Percentiles rank a stretch among this genome's conserved stretches.
Evolutionary conservation across 2,329 filamentous ascomycete genomes (phyloP).

Genomic region (Periconia sp.): DNA sequence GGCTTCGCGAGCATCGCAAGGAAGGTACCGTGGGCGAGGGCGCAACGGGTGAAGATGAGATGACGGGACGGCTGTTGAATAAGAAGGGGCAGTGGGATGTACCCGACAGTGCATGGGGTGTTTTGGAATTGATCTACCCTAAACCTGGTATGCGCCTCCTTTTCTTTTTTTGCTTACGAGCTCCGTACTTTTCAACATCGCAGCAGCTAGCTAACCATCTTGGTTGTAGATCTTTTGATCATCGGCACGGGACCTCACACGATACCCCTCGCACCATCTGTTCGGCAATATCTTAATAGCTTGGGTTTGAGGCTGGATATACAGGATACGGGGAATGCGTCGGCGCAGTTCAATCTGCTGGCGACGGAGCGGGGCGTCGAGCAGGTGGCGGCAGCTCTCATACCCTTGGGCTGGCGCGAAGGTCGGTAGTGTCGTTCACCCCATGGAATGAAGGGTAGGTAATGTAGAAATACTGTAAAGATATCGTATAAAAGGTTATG

Average conservation of each 20-base stretch:
- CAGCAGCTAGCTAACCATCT: neutral
- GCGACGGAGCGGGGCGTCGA: constrained; percentile 89
- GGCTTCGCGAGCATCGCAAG: constrained; percentile 54
- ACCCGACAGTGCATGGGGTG: constrained; percentile 67
- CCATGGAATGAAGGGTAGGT: too few species aligned
- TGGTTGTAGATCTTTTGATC: constrained; percentile 72
- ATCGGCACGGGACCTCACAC: constrained; percentile 81
- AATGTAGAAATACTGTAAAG: neutral
- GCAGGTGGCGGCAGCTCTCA: constrained; percentile 82
- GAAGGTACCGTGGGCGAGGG: constrained; percentile 42
- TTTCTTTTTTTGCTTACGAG: neutral
- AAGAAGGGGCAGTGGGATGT: constrained; percentile 81
- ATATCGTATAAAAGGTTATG: neutral
- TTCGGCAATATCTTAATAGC: constrained; percentile 69
- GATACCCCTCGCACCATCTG: constrained; percentile 73
- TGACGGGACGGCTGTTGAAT: constrained; percentile 63
- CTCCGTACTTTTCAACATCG: neutral
- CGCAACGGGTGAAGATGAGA: constrained; percentile 33
- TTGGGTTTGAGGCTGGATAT: constrained; percentile 86
- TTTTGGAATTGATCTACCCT: constrained; percentile 80
- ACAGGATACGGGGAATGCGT: constrained; percentile 89
- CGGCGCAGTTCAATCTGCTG: constrained; percentile 90
- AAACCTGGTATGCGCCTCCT: constrained; percentile 80
- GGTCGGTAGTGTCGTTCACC: constrained; percentile 10
- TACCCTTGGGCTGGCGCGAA: constrained; percentile 82